Base-by-base conservation (phyloP, 768 basidiomycete genomes). In the Boletus reticulatus region DNA sequence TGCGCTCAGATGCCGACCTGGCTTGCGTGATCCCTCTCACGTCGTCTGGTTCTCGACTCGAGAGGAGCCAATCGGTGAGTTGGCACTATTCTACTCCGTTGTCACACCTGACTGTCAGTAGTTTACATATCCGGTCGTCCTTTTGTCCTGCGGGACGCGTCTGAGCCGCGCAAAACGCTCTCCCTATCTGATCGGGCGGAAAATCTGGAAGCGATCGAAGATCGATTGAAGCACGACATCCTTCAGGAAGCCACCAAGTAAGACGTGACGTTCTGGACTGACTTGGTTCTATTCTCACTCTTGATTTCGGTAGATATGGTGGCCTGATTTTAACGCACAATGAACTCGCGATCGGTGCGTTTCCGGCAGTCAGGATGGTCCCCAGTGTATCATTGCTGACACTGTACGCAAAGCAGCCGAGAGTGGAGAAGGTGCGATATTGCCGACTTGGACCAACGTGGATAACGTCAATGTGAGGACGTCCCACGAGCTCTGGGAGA, bases 31-130 rank as follows among this genome's bases (percentile, higher is more conserved):
- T 57, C 81, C 86, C 12, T 84, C 87, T 3, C 88, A 85, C 63
- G 91, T 92, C 4, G 87, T 96, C 29, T 99, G 94, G 94, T 93
- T 98, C 72, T 97, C 90, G 29, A 97, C 96, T 13, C 81, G 97
- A 62, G 97, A 99, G 72, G 97, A 98, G 67, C 94, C 95, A 5
- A 84, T 96, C 50, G 84, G 94, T 93, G 71, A 57, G 85, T 77
- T 20, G 32, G 9, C 36, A 24, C 29, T 31, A 29, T 47, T 11
- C 17, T 11, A 29, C 7, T 9, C 43, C 24, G 12, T 22, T 2
- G 6, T 27, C 42, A 6, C 22, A 4, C 37, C 43, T 59, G 49
- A 48, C 62, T 37, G 13, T 43, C 27, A 45, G 48, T 53, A 74
- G 85, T 93, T 42, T 93, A 92, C 67, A 92, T 94, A 56, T 92